A percentile compares a stretch with the other conserved stretches of the same genome.
Evolutionary conservation across 768 basidiomycete species (phyloP).

Genomic region (Hirschioporus abietinus): DNA sequence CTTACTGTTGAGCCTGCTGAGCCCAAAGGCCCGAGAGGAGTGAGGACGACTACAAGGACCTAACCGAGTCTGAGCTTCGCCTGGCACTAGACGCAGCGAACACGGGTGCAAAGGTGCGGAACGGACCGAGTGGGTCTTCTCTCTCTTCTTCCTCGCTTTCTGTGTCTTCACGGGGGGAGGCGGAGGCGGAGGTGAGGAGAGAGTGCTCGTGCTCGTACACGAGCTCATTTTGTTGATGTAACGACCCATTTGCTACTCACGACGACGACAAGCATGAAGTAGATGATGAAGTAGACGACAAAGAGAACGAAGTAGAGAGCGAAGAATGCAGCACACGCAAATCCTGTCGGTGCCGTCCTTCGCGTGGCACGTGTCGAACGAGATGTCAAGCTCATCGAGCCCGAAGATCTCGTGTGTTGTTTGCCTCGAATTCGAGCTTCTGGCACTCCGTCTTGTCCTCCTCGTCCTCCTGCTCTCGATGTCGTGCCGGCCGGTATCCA

Average conservation of each 20-base stretch:
- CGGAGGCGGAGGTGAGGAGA: conserved; percentile 3
- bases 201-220: not conserved
- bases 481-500: conserved; percentile 44
- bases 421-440: conserved; percentile 54
- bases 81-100: conserved; percentile 6
- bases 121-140: conserved; percentile 5
- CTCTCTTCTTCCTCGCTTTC: conserved; percentile 6
- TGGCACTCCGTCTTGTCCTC: conserved; percentile 28
- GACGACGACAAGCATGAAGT: too few species aligned
- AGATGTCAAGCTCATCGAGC: conserved; percentile 61
- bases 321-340: conserved; percentile 48
- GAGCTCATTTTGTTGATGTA: too few species aligned
- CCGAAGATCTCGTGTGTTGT: conserved; percentile 41
- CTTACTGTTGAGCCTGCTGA: conserved; percentile 7
- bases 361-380: conserved; percentile 60
- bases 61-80: too few species aligned
- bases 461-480: too few species aligned
- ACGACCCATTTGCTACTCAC: too few species aligned
- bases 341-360: conserved; percentile 71
- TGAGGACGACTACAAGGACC: too few species aligned
- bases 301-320: conserved; percentile 31
- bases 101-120: not conserved
- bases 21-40: conserved; percentile 8
- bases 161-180: conserved; percentile 11
- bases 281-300: too few species aligned